These are phyloP conservation scores for Volvox reticuliferus DNA, from an alignment of 139 green algal genomes.

Conservation along the genomic window DNA sequence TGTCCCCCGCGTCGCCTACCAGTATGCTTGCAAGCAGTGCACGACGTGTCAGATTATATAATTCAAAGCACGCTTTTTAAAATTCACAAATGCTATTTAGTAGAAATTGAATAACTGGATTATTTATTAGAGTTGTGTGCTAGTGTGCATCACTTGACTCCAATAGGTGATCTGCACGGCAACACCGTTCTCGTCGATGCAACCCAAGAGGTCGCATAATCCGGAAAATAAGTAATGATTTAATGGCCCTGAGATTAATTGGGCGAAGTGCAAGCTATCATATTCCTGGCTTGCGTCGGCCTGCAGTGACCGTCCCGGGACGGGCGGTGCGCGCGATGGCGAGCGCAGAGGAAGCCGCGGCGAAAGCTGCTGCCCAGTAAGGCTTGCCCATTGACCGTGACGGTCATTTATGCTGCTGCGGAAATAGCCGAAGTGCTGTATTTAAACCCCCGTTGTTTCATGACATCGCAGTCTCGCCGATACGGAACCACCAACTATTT, in stretches of 20 bases:
- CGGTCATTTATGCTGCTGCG: no score
- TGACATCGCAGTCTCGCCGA: slow-evolving; percentile 61
- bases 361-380: slow-evolving; percentile 45
- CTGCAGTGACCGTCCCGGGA: background rate
- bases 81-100: background rate
- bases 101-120: background rate
- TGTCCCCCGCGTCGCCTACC: background rate
- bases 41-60: background rate
- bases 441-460: background rate
- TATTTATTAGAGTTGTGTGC: no score
- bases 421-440: no score
- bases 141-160: no score
- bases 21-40: background rate
- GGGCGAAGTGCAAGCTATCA: background rate
- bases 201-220: no score
- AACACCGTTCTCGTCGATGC: background rate
- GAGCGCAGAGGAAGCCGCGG: slow-evolving; percentile 45
- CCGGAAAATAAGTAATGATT: background rate
- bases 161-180: background rate
- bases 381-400: background rate
- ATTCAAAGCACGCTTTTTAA: background rate
- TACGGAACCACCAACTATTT: slow-evolving; percentile 86
- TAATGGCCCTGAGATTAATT: background rate
- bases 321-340: slow-evolving; percentile 34
- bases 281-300: background rate